Evolutionary conservation across 179 eudicot species (phyloP).

Genomic region (Silene noctiflora): DNA sequence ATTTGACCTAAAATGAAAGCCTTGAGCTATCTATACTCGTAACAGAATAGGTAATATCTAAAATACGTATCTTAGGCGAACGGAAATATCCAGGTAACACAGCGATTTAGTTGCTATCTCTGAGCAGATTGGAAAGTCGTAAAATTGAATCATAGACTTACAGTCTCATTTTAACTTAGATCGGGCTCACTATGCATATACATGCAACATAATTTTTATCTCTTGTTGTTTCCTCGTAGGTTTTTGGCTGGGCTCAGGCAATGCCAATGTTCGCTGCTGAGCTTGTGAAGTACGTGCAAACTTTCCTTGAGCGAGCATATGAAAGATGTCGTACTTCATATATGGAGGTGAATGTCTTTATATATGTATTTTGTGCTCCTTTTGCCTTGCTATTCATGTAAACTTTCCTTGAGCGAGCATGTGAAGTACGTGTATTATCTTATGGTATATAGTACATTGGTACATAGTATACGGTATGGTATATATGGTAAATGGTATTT

Average conservation of each 20-base stretch:
- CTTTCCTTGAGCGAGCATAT: constrained; percentile 93
- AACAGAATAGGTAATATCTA: background rate
- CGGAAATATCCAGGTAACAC: background rate
- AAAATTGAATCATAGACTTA: background rate
- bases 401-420: constrained; percentile 74
- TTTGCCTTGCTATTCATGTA: constrained; percentile 22
- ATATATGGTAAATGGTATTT: no score
- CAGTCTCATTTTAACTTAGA: constrained; percentile 8
- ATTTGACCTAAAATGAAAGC: background rate
- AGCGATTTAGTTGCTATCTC: background rate
- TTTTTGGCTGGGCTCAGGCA: constrained; percentile 98
- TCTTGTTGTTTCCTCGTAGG: constrained; percentile 39
- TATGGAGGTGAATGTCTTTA: constrained; percentile 65
- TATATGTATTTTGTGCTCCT: background rate
- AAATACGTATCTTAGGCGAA: background rate
- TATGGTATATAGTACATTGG: no score
- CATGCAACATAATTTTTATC: background rate
- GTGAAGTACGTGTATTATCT: no score
- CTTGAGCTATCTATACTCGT: background rate
- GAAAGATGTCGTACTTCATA: constrained; percentile 99
- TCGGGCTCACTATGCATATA: background rate
- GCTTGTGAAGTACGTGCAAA: constrained; percentile 82
- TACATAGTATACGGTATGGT: no score
- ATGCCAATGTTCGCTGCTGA: constrained; percentile 95
- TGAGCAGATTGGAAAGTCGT: background rate